These are phyloP conservation scores for Zangia roseola DNA, from an alignment of 768 basidiomycete species.

Conservation along the genomic window DNA sequence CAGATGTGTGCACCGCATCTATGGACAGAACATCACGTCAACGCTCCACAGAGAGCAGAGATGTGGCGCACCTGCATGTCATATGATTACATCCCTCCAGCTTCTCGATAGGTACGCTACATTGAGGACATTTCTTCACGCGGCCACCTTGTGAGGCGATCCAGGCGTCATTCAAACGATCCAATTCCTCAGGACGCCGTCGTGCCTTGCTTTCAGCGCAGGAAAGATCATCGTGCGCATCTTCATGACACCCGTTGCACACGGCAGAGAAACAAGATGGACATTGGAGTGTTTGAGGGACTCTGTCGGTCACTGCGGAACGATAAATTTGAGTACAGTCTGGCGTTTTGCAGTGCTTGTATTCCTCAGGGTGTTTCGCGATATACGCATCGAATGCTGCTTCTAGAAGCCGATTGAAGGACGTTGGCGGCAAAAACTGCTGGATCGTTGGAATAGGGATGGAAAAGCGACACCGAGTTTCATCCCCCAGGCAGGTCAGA, in stretches of 20 bases:
- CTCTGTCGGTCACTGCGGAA: constrained; percentile 38
- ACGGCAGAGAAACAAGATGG: constrained; percentile 66
- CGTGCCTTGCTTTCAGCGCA: constrained; percentile 46
- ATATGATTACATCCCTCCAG: constrained; percentile 78
- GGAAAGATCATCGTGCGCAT: constrained; percentile 58
- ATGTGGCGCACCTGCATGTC: constrained; percentile 45
- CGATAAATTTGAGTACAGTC: constrained; percentile 78
- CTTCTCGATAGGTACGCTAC: constrained; percentile 67
- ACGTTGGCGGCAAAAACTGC: constrained; percentile 45
- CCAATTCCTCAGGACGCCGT: constrained; percentile 44
- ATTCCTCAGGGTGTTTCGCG: constrained; percentile 54
- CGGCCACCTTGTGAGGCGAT: constrained; percentile 46
- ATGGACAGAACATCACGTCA: too few species aligned
- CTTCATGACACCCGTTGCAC: constrained; percentile 60
- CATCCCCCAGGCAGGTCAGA: constrained; percentile 63
- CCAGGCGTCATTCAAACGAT: constrained; percentile 59
- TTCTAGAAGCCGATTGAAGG: constrained; percentile 55
- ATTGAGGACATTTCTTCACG: constrained; percentile 73
- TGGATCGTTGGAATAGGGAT: constrained; percentile 55
- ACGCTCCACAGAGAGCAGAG: neutral
- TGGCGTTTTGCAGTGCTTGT: constrained; percentile 74
- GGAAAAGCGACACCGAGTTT: constrained; percentile 52
- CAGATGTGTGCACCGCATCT: constrained; percentile 77
- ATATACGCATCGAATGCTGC: constrained; percentile 60
- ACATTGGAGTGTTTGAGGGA: constrained; percentile 48